Conservation (phyloP, 2,329 filamentous ascomycete species). For the Aspergillus sp. region DNA sequence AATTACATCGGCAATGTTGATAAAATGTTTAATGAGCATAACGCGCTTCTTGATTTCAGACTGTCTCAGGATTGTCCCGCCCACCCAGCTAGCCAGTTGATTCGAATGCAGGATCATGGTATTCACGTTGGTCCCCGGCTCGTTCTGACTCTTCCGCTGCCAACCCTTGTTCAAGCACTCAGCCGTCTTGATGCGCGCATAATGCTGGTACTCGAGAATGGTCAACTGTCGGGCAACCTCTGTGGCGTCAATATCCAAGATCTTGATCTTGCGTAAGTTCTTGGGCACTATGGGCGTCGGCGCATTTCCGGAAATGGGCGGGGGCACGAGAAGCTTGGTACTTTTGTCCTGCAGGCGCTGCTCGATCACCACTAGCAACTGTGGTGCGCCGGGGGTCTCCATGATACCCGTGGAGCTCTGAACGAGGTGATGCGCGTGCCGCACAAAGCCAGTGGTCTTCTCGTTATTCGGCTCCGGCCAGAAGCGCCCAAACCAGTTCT, state of each 20-base stretch:
- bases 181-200: conserved; percentile 81
- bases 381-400: conserved; percentile 45
- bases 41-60: conserved; percentile 85
- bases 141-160: conserved; percentile 78
- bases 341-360: conserved; percentile 67
- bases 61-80: conserved; percentile 89
- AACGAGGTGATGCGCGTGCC: conserved; percentile 75
- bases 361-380: conserved; percentile 73
- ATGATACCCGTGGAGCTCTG: conserved; percentile 21
- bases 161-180: conserved; percentile 94
- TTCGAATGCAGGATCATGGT: conserved; percentile 91
- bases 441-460: conserved; percentile 64
- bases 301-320: conserved; percentile 61
- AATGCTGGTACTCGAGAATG: conserved; percentile 83
- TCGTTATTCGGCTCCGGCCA: conserved; percentile 78
- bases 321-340: conserved; percentile 70
- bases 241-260: conserved; percentile 82
- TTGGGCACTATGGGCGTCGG: conserved; percentile 85
- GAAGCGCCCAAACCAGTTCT: conserved; percentile 92
- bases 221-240: conserved; percentile 92
- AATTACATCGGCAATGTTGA: conserved; percentile 74
- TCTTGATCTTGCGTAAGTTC: conserved; percentile 96
- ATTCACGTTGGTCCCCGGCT: conserved; percentile 83
- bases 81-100: conserved; percentile 95
- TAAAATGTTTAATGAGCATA: conserved; percentile 91